phyloP scores from a whole-genome alignment of 768 basidiomycete genomes.

The Amanita pseudoporphyria region DNA sequence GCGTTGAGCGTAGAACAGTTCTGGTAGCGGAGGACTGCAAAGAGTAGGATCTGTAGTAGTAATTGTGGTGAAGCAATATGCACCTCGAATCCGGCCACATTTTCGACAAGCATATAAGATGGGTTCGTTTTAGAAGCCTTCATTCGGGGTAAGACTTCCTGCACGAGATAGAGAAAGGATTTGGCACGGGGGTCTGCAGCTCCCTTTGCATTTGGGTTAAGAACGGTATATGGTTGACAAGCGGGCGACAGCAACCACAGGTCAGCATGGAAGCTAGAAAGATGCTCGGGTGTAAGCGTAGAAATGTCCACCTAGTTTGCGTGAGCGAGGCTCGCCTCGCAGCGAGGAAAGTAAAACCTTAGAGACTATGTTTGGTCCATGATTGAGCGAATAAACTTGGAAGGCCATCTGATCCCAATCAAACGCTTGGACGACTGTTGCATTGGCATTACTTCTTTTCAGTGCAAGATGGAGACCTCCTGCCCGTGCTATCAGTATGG shows the following conservation, averaged over 20 bases:
- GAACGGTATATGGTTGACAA: slow-evolving; percentile 77
- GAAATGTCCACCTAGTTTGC: slow-evolving; percentile 47
- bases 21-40: slow-evolving; percentile 58
- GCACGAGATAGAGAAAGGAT: slow-evolving; percentile 66
- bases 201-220: slow-evolving; percentile 67
- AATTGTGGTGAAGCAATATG: slow-evolving; percentile 11
- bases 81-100: slow-evolving; percentile 81
- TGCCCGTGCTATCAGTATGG: slow-evolving; percentile 16
- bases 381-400: slow-evolving; percentile 58
- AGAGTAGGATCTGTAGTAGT: background rate
- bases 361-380: slow-evolving; percentile 34
- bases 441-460: slow-evolving; percentile 35
- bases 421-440: slow-evolving; percentile 52
- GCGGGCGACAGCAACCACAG: slow-evolving; percentile 77
- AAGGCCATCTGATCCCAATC: slow-evolving; percentile 78
- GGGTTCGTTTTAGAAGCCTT: slow-evolving; percentile 38
- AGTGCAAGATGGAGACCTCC: slow-evolving; percentile 71
- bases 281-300: slow-evolving; percentile 35
- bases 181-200: slow-evolving; percentile 63
- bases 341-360: slow-evolving; percentile 29
- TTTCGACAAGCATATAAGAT: slow-evolving; percentile 58
- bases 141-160: slow-evolving; percentile 51
- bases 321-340: slow-evolving; percentile 4
- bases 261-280: slow-evolving; percentile 41
- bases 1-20: slow-evolving; percentile 37